These are phyloP conservation scores for Raphanus raphanistrum DNA, from an alignment of 345 rosid genomes.

Conservation along the genomic window DNA sequence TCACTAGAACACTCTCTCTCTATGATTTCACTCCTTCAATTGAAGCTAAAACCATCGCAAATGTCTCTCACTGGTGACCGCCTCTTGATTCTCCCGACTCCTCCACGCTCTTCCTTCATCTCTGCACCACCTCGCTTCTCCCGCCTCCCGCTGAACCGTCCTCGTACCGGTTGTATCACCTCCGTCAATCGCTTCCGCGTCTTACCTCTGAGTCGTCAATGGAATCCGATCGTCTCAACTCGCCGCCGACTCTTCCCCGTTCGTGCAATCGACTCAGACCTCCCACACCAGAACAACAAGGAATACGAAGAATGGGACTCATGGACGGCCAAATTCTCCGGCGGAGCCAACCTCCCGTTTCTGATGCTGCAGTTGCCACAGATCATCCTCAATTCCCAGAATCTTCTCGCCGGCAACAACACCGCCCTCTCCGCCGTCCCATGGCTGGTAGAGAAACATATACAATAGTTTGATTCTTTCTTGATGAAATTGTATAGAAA, in stretches of 20 bases:
- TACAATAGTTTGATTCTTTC: no score
- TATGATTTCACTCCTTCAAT: constrained; percentile 5
- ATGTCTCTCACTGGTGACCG: constrained; percentile 9
- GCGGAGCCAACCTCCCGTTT: constrained; percentile 72
- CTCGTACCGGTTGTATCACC: no score
- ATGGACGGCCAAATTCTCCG: constrained; percentile 76
- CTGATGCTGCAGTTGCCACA: constrained; percentile 82
- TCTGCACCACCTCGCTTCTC: constrained; percentile 17
- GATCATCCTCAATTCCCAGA: constrained; percentile 78
- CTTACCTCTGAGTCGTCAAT: constrained; percentile 14
- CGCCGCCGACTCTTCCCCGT: constrained; percentile 40
- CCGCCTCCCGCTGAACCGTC: not conserved
- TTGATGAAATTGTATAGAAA: no score
- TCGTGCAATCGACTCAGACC: constrained; percentile 42
- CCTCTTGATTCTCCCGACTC: constrained; percentile 7
- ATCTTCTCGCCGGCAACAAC: constrained; percentile 73
- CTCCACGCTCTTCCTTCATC: constrained; percentile 19
- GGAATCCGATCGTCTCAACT: constrained; percentile 36
- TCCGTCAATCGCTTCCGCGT: not conserved
- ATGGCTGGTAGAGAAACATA: constrained; percentile 53
- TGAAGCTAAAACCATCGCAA: constrained; percentile 41
- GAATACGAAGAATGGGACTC: constrained; percentile 72
- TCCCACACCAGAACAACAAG: constrained; percentile 50
- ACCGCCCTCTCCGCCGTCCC: constrained; percentile 86
- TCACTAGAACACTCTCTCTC: no score